Conservation (phyloP, 257 asterid species). For the Primulina huaijiensis region DNA sequence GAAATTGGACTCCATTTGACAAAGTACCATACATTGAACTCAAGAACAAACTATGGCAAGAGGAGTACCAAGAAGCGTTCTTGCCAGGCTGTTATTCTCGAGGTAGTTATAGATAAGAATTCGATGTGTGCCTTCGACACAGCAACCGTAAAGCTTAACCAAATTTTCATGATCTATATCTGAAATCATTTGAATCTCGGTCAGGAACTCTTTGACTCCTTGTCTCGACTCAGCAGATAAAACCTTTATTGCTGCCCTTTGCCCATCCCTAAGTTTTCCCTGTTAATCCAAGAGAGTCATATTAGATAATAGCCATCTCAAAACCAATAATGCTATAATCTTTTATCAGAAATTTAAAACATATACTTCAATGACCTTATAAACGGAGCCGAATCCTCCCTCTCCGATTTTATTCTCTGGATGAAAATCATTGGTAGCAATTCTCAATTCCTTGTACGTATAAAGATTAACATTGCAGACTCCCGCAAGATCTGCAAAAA, state of each 20-base stretch:
- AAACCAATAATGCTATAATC: constrained; percentile 14
- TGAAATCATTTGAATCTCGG: constrained; percentile 84
- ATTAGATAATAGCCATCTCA: background rate
- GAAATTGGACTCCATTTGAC: background rate
- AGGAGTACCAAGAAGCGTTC: constrained; percentile 77
- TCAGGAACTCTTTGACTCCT: constrained; percentile 82
- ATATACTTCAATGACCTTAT: constrained; percentile 46
- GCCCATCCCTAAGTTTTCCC: constrained; percentile 78
- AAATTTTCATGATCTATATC: constrained; percentile 79
- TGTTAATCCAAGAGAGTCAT: constrained; percentile 24
- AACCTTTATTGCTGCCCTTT: constrained; percentile 87
- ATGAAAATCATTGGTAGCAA: constrained; percentile 73
- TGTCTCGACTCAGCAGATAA: constrained; percentile 83
- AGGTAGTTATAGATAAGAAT: constrained; percentile 91
- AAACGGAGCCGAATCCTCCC: constrained; percentile 97
- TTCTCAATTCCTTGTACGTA: constrained; percentile 67
- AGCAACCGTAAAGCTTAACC: constrained; percentile 90
- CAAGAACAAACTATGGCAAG: constrained; percentile 11
- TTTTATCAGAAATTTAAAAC: background rate
- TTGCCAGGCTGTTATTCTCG: constrained; percentile 84
- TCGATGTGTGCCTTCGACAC: constrained; percentile 75
- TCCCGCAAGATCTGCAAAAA: constrained; percentile 58
- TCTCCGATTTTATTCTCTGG: constrained; percentile 75
- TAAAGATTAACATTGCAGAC: constrained; percentile 50
- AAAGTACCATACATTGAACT: background rate